A percentile compares a stretch with the other conserved stretches of the same genome.
phyloP scores from a whole-genome alignment of 352 stramenopile genomes.

The Globisporangium spiculum region DNA sequence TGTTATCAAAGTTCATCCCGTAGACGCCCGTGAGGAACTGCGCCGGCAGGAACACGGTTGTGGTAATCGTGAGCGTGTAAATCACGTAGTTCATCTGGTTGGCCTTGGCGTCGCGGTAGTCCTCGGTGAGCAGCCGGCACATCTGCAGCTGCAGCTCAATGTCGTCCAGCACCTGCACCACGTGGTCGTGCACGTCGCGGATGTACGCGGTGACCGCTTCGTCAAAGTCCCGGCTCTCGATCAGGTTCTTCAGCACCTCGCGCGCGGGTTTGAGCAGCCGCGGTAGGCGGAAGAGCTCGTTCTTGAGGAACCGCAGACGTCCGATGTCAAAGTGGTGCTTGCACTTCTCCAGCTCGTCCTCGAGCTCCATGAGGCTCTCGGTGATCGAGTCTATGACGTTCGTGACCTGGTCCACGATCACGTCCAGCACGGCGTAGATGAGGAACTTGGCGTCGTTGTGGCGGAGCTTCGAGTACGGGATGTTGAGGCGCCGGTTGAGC shows the following conservation, averaged over 20 bases:
- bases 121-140: conserved; percentile 72
- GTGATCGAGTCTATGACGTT: conserved; percentile 74
- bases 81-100: conserved; percentile 90
- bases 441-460: conserved; percentile 89
- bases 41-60: conserved; percentile 82
- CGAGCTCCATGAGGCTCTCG: conserved; percentile 73
- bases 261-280: conserved; percentile 76
- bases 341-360: conserved; percentile 61
- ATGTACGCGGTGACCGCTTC: conserved; percentile 76
- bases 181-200: conserved; percentile 84
- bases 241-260: conserved; percentile 82
- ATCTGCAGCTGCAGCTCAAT: conserved; percentile 83
- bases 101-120: conserved; percentile 79
- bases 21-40: conserved; percentile 90
- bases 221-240: conserved; percentile 81
- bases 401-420: conserved; percentile 84
- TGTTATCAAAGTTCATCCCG: conserved; percentile 91
- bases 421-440: conserved; percentile 83
- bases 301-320: conserved; percentile 66
- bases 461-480: conserved; percentile 87
- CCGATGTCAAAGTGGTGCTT: conserved; percentile 78
- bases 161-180: conserved; percentile 76
- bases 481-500: conserved; percentile 66
- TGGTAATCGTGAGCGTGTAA: conserved; percentile 89
- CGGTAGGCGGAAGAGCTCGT: conserved; percentile 74